A percentile compares a stretch with the other conserved stretches of the same genome.
Conservation (phyloP, 306 rosid species). For the Sophora flavescens region DNA sequence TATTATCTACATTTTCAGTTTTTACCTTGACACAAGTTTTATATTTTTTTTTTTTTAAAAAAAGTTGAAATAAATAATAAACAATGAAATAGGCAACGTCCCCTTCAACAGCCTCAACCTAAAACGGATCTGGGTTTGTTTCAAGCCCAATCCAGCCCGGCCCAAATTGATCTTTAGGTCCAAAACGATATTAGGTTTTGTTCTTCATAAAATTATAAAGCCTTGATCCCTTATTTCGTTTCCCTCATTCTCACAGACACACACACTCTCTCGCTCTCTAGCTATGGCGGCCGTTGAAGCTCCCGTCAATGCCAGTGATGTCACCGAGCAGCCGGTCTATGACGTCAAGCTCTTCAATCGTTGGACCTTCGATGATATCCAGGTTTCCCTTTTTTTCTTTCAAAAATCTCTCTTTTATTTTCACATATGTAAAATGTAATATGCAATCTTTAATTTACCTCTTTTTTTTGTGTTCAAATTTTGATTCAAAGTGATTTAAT, state of each 20-base stretch:
- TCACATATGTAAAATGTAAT: background rate
- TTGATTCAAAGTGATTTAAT: background rate
- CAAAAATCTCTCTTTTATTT: background rate
- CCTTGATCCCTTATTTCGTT: background rate
- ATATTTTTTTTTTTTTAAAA: too few relatives aligned
- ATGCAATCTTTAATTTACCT: background rate
- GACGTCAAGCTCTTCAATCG: constrained; percentile 55
- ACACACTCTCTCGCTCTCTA: background rate
- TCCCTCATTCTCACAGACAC: background rate
- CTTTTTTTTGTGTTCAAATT: background rate
- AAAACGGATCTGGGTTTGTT: background rate
- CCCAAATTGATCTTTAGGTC: background rate
- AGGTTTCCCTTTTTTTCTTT: constrained; percentile 7
- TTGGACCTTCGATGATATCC: constrained; percentile 48
- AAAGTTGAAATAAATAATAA: too few relatives aligned
- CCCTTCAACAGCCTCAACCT: background rate
- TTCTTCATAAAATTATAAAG: background rate
- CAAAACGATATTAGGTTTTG: constrained; percentile 26
- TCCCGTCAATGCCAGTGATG: background rate
- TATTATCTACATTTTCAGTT: too few relatives aligned
- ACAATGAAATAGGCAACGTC: too few relatives aligned
- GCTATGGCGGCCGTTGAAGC: constrained; percentile 37
- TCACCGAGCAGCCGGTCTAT: background rate
- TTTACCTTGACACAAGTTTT: too few relatives aligned
- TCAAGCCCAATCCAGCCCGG: too few relatives aligned